Evolutionary conservation across 1,139 yeast genomes (phyloP), one percentile per base, ranked within the genome.

Genomic region (Blastobotrys buckinghamii): DNA sequence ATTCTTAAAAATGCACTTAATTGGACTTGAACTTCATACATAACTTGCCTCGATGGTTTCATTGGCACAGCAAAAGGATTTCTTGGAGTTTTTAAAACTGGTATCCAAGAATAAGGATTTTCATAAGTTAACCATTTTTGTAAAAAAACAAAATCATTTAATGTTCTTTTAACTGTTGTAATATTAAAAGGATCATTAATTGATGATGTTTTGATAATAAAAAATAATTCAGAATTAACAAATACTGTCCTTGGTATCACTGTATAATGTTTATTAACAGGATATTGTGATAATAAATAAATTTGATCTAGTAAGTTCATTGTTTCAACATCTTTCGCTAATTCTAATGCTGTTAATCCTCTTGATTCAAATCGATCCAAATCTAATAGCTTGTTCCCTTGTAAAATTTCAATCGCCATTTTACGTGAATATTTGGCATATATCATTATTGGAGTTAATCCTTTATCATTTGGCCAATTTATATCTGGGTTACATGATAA

Each of bases 381-480:
- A 49, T 68, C 71, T 10, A 64, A 53, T 19, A 61, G 55, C 0
- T 54, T 54, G 22, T 62, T 58, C 16, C 50, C 48, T 24, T 60
- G 50, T 13, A 69, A 62, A 2, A 67, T 69, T 34, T 66, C 60
- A 19, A 88, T 70, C 52, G 85, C 84, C 1, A 78, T 82, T 1
- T 75, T 48, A 42, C 95, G 71, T 53, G 81, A 82, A 64, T 81
- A 88, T 59, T 84, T 84, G 44, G 85, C 79, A 59, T 78, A 84
- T 6, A 79, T 71, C 75, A 82, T 80, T 49, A 88, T 62, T 0
- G 97, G 95, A 0, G 92, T 78, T 56, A 82, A 69, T 1, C 76
- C 75, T 55, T 77, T 77, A 20, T 64, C 61, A 60, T 90, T 90
- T 29, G 76, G 65, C 55, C 74, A 77, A 61, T 90, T 88, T 6